Conservation (phyloP, 257 asterid genomes). For the Ophiorrhiza pumila region DNA sequence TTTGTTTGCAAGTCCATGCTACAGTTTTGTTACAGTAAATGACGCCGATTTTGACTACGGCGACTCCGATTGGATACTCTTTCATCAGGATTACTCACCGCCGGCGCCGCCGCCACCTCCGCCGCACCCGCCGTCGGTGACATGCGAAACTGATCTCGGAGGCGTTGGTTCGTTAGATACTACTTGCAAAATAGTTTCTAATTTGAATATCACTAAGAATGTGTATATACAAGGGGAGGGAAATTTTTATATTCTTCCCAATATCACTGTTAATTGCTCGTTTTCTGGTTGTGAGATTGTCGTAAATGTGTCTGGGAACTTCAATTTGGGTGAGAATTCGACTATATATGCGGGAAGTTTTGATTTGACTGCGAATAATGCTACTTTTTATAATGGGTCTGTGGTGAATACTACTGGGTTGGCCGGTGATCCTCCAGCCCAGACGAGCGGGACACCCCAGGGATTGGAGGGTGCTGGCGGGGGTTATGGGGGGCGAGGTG, state of each 20-base stretch:
- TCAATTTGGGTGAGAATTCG: constrained; percentile 60
- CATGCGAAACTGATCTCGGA: constrained; percentile 85
- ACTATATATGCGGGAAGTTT: constrained; percentile 56
- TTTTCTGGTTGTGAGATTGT: constrained; percentile 74
- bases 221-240: constrained; percentile 93
- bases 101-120: constrained; percentile 99
- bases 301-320: constrained; percentile 68
- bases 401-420: constrained; percentile 74
- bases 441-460: constrained; percentile 95
- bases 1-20: constrained; percentile 38
- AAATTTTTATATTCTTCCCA: constrained; percentile 66
- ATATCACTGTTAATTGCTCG: constrained; percentile 60
- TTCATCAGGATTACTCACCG: constrained; percentile 94
- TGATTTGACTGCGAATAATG: constrained; percentile 63
- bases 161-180: constrained; percentile 92
- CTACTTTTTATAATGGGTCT: constrained; percentile 58
- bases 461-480: constrained; percentile 96
- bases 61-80: constrained; percentile 50
- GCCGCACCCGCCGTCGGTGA: constrained; percentile 89
- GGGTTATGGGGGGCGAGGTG: constrained; percentile 98
- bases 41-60: constrained; percentile 29
- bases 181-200: constrained; percentile 69
- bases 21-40: constrained; percentile 10
- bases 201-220: constrained; percentile 57
- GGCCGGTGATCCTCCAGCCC: constrained; percentile 82